Evolutionary conservation across 495 filamentous ascomycete species (phyloP).

Genomic region (Apodospora peruviana): DNA sequence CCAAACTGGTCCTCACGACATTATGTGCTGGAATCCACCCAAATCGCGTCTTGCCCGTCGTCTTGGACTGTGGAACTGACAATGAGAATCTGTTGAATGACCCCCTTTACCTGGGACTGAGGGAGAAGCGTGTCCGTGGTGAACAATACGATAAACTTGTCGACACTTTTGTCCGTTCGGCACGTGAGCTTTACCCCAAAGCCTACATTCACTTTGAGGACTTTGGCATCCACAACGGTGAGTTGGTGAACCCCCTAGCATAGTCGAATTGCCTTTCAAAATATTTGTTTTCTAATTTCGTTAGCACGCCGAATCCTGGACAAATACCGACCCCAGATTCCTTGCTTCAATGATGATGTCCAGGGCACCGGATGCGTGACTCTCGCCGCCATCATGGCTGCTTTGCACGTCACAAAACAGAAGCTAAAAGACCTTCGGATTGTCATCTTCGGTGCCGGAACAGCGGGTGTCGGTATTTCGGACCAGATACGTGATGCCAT

Average conservation of each 20-base stretch:
- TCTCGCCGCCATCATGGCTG: slow-evolving; percentile 72
- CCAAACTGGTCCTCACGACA: slow-evolving; percentile 77
- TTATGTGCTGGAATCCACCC: slow-evolving; percentile 83
- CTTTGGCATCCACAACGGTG: slow-evolving; percentile 52
- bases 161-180: slow-evolving; percentile 63
- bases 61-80: slow-evolving; percentile 84
- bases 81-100: slow-evolving; percentile 75
- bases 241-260: background rate
- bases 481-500: slow-evolving; percentile 80
- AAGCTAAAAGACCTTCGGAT: slow-evolving; percentile 63
- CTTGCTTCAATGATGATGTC: slow-evolving; percentile 91
- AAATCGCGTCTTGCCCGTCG: slow-evolving; percentile 70
- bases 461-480: slow-evolving; percentile 84
- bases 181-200: slow-evolving; percentile 64
- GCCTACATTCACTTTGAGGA: slow-evolving; percentile 82
- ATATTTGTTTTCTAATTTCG: no score
- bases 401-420: slow-evolving; percentile 60
- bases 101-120: slow-evolving; percentile 73
- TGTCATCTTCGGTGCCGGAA: slow-evolving; percentile 75
- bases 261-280: no score
- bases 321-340: slow-evolving; percentile 60
- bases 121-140: slow-evolving; percentile 58
- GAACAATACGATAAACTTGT: slow-evolving; percentile 76
- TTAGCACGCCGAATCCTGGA: slow-evolving; percentile 62
- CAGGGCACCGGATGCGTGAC: slow-evolving; percentile 89